Percentiles rank a stretch among this genome's conserved stretches.
phyloP scores from a whole-genome alignment of 768 basidiomycete genomes.

The Suillus ampliporus region DNA sequence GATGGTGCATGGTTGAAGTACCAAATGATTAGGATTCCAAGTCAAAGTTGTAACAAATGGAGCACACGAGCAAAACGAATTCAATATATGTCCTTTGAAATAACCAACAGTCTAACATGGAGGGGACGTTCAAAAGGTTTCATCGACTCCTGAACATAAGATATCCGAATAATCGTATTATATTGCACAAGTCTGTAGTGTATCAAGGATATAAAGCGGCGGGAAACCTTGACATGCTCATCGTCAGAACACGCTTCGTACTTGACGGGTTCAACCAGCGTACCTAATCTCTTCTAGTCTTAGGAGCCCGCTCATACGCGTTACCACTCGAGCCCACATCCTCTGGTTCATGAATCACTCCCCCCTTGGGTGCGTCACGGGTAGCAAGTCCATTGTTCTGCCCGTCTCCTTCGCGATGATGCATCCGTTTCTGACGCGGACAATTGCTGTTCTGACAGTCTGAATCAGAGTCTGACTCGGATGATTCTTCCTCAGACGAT shows the following conservation, averaged over 20 bases:
- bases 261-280: not conserved
- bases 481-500: conserved; percentile 62
- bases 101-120: not conserved
- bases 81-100: not conserved
- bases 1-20: not conserved
- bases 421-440: conserved; percentile 9
- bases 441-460: conserved; percentile 25
- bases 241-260: not conserved
- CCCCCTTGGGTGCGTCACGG: conserved; percentile 16
- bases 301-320: conserved; percentile 53
- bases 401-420: conserved; percentile 12
- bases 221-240: not conserved
- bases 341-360: conserved; percentile 25
- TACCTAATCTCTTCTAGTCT: conserved; percentile 23
- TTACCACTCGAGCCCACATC: conserved; percentile 42
- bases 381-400: conserved; percentile 6
- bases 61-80: not conserved
- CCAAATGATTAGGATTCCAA: not conserved
- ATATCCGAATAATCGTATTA: not conserved
- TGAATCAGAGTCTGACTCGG: conserved; percentile 53
- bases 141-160: not conserved
- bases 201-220: not conserved
- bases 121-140: not conserved
- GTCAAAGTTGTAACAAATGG: not conserved
- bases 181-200: not conserved